Percentiles rank a stretch among this genome's conserved stretches.
Evolutionary conservation across 176 grass and related monocot species (phyloP).

Genomic region (Eleusine coracana): DNA sequence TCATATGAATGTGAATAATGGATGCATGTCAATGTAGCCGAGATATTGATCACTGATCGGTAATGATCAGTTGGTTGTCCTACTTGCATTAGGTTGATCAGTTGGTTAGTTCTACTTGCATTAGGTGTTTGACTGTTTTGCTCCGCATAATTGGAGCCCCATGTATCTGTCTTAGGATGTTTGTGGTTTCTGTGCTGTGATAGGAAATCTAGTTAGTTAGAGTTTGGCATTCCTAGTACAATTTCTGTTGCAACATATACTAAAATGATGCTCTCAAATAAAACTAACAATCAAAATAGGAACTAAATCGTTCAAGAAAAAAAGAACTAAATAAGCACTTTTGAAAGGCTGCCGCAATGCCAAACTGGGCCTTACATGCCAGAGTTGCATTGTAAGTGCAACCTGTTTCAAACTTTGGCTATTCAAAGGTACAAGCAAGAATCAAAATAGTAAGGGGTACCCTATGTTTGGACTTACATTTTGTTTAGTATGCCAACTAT

Average conservation of each 20-base stretch:
- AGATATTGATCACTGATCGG: slow-evolving; percentile 14
- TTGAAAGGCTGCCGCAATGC: too few species aligned
- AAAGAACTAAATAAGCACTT: too few species aligned
- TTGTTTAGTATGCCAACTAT: neutral
- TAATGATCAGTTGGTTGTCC: slow-evolving; percentile 14
- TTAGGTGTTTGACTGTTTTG: slow-evolving; percentile 2
- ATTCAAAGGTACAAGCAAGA: slow-evolving; percentile 6
- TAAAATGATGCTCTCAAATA: too few species aligned
- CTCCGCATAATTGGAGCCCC: neutral
- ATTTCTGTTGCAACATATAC: too few species aligned
- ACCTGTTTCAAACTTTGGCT: slow-evolving; percentile 5
- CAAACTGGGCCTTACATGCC: neutral
- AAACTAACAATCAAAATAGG: too few species aligned
- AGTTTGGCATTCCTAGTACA: too few species aligned
- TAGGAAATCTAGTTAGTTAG: too few species aligned
- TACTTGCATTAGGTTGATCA: neutral
- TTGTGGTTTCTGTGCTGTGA: too few species aligned
- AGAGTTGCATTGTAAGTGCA: neutral
- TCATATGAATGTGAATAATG: neutral
- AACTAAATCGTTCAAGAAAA: too few species aligned
- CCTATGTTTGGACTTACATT: neutral
- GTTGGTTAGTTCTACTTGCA: neutral
- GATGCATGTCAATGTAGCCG: neutral
- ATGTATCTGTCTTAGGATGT: slow-evolving; percentile 9
- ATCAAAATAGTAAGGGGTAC: slow-evolving; percentile 13